These are phyloP conservation scores for Eucalyptus cloeziana DNA, from an alignment of 345 rosid species.

Conservation along the genomic window DNA sequence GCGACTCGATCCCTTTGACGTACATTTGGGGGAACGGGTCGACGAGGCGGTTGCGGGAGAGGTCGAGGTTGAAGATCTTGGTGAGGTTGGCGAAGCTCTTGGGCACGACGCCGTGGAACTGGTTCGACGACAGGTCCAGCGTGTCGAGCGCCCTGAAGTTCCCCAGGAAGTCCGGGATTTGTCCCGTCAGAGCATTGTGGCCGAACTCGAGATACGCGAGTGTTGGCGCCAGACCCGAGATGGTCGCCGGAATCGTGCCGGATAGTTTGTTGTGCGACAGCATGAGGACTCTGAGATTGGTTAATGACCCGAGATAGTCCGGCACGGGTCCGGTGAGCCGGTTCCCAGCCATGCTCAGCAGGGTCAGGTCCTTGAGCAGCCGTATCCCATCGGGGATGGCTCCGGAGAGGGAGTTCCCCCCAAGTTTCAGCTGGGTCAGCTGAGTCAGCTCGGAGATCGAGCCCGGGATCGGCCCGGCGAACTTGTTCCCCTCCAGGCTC, in stretches of 20 bases:
- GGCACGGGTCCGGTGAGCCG: constrained; percentile 48
- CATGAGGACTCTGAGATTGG: constrained; percentile 16
- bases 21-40: constrained; percentile 67
- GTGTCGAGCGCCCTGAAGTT: constrained; percentile 51
- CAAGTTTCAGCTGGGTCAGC: constrained; percentile 37
- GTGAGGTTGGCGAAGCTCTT: constrained; percentile 51
- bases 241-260: constrained; percentile 43
- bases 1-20: constrained; percentile 71
- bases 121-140: constrained; percentile 50
- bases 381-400: constrained; percentile 30
- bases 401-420: constrained; percentile 45
- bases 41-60: constrained; percentile 39
- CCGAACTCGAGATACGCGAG: constrained; percentile 43
- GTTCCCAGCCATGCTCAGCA: constrained; percentile 24
- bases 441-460: constrained; percentile 32
- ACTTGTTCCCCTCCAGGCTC: constrained; percentile 41
- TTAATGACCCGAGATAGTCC: constrained; percentile 32
- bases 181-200: constrained; percentile 40
- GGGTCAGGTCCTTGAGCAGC: constrained; percentile 21
- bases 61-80: constrained; percentile 73
- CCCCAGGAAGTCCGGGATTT: constrained; percentile 48
- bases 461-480: constrained; percentile 51
- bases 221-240: constrained; percentile 30
- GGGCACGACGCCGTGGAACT: constrained; percentile 34
- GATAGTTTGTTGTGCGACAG: constrained; percentile 49